Evolutionary conservation across 2,329 filamentous ascomycete genomes (phyloP).

Genomic region (Meredithiella fracta): DNA sequence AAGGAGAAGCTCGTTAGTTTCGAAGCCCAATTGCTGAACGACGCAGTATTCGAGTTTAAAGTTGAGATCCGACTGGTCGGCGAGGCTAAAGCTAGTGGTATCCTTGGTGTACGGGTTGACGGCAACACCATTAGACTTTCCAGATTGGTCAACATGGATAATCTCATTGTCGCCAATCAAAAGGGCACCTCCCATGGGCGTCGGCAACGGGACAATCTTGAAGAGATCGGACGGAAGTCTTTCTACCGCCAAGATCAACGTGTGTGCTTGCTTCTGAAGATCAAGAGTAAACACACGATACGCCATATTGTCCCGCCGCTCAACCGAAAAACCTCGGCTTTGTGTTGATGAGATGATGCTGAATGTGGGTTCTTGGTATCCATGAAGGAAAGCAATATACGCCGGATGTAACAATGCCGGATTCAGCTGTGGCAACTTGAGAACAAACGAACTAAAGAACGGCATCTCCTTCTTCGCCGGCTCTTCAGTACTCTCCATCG

Average conservation of each 20-base stretch:
- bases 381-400: slow-evolving; percentile 82
- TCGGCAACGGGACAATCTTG: slow-evolving; percentile 63
- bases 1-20: slow-evolving; percentile 71
- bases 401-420: slow-evolving; percentile 74
- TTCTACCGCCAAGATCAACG: slow-evolving; percentile 72
- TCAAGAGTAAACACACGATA: slow-evolving; percentile 95
- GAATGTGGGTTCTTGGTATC: slow-evolving; percentile 95
- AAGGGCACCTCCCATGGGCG: slow-evolving; percentile 75
- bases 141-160: slow-evolving; percentile 89
- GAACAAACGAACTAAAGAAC: slow-evolving; percentile 82
- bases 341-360: slow-evolving; percentile 73
- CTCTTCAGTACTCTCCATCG: neutral
- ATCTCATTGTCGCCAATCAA: slow-evolving; percentile 79
- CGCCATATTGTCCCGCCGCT: slow-evolving; percentile 68
- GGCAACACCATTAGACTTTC: slow-evolving; percentile 79
- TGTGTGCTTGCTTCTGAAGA: slow-evolving; percentile 81
- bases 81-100: slow-evolving; percentile 66
- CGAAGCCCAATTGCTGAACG: slow-evolving; percentile 58
- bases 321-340: slow-evolving; percentile 58
- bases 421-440: slow-evolving; percentile 78
- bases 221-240: slow-evolving; percentile 78
- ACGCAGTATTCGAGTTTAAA: slow-evolving; percentile 68
- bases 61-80: slow-evolving; percentile 67
- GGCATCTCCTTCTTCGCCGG: slow-evolving; percentile 36
- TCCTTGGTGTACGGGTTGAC: slow-evolving; percentile 82